Percentiles rank a stretch among this genome's conserved stretches.
Conservation (phyloP, 2,329 filamentous ascomycete species). For the Colletotrichum camelliae region DNA sequence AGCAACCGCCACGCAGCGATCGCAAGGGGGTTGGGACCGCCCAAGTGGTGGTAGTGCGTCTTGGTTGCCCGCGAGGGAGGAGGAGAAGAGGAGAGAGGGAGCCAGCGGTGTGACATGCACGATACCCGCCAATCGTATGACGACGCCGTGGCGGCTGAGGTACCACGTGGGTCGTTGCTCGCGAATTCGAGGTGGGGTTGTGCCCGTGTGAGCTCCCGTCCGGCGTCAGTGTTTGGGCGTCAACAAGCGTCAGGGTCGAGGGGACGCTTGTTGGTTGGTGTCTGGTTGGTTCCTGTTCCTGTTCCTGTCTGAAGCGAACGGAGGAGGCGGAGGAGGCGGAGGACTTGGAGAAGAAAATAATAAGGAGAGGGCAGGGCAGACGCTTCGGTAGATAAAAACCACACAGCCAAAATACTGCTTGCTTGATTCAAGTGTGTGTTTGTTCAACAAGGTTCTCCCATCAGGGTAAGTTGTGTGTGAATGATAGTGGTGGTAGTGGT, state of each 20-base stretch:
- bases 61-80: not conserved
- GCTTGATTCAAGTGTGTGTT: not conserved
- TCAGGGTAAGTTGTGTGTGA: not conserved
- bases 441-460: not conserved
- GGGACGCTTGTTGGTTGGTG: not conserved
- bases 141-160: not conserved
- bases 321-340: not conserved
- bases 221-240: slow-evolving; percentile 5
- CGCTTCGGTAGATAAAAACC: not conserved
- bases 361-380: not conserved
- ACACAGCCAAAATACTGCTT: not conserved
- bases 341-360: not conserved
- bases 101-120: not conserved
- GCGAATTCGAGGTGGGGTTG: slow-evolving; percentile 8
- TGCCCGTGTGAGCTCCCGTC: slow-evolving; percentile 12
- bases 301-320: not conserved
- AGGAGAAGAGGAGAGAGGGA: not conserved
- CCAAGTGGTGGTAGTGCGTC: not conserved
- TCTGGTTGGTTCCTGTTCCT: not conserved
- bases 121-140: not conserved
- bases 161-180: not conserved
- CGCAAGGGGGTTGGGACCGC: not conserved
- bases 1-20: not conserved
- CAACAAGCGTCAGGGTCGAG: slow-evolving; percentile 2
- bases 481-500: not conserved